Base-by-base conservation (phyloP, 2,329 filamentous ascomycete species). In the Coniella vitis region DNA sequence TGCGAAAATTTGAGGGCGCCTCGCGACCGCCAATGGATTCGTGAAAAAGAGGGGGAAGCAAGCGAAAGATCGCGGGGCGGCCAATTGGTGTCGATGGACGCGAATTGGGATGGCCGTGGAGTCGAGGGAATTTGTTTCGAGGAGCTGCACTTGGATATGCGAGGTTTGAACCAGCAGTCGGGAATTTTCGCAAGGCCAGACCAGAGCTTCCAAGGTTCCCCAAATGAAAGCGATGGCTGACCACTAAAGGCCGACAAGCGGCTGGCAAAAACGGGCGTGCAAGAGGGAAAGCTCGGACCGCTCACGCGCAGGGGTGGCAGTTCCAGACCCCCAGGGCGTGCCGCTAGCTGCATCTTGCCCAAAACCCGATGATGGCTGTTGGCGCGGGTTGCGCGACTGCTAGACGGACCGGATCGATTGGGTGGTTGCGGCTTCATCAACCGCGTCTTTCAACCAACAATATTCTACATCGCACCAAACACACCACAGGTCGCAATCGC, bases 1-100 rank as follows among this genome's bases (percentile, higher is more conserved):
- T 72, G 69, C 60, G 62, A 59, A 65, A 60, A 58, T 61, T 58
- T 62, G 64, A 65, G 62, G 71, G 65, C 67, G 67, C 66, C 63
- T 66, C 65, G 66, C 67, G 64, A 65, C 58, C 61, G 60, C 59
- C 64, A 64, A 56, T 57, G 61, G 61, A 61, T 60, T 60, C 59
- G 60, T 62, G 62, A 29, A 29, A 61, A 14, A 37, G 39, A 61
- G 60, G 16, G 60, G 57, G 59, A 60, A 60, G 56, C 61, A 59
- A 58, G 57, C 61, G 63, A 60, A 59, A 59, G 50, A 47, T 50
- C 40, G 42, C 45, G 44, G 41, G 49, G 38, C 49, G 50, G 45
- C 43, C 54, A 55, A 57, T 56, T 56, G 54, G 47, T 47, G 48
- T 54, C 53, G 54, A 55, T 55, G 51, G 55, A 46, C 55, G 48